Evolutionary conservation across 495 filamentous ascomycete genomes (phyloP), one percentile per base, ranked within the genome.

Genomic region (Beverwykella pulmonaria): DNA sequence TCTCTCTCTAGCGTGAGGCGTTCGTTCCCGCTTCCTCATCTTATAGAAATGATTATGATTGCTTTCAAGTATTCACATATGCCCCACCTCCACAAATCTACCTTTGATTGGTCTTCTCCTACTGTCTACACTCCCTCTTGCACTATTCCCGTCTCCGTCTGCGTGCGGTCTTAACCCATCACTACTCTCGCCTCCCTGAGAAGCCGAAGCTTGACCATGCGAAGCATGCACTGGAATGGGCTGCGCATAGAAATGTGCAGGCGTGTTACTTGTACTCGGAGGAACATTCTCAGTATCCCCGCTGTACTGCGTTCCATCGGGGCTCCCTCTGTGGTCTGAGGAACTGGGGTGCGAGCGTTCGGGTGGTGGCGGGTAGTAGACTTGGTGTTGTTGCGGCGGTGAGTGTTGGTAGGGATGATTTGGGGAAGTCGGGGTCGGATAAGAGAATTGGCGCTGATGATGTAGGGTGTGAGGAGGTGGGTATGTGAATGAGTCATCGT

Each of bases 201-300:
- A 23, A 53, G 4, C 52, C 27, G 52, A 5, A 7, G 5, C 4
- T 1, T 29, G 56, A 7, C 20, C 39, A 50, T 50, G 48, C 22
- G 20, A n/a, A 25, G 30, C 20, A 25, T 20, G 29, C 25, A 54
- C 34, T 5, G 39, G 25, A 34, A 63, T 26, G 7, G 64, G 63
- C 46, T 68, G 69, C n/a, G 61, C 65, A 47, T 72, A 72, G 50
- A 72, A 72, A 15, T 72, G 70, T 39, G 70, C 70, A 0, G 70
- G 70, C 26, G 70, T 72, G 36, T 57, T 65, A 3, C 48, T 62
- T 34, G 59, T 62, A 30, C 58, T 67, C 17, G 59, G 55, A n/a
- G 59, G 25, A 10, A 50, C 6, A 27, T 50, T 2, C 30, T 52
- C 58, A 8, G 55, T 64, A 8, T 60, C 52, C 9, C 53, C 62